Evolutionary conservation across 176 grass and related monocot species (phyloP).

Genomic region (Musa acuminata): DNA sequence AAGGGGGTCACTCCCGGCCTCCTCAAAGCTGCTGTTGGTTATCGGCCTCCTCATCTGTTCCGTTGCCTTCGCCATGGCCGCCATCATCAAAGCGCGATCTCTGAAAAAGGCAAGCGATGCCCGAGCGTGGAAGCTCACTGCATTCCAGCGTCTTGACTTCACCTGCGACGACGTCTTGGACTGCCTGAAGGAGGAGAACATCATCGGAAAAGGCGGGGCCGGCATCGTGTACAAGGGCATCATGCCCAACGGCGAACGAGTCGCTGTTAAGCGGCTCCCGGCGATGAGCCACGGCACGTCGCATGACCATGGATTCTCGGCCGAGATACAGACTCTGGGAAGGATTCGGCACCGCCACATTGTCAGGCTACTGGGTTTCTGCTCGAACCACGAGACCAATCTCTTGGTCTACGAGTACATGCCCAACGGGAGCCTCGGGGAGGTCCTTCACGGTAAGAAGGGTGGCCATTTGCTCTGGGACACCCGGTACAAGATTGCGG

Average conservation of each 20-base stretch:
- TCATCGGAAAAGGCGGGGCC: slow-evolving; percentile 91
- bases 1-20: slow-evolving; percentile 45
- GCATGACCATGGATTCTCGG: slow-evolving; percentile 92
- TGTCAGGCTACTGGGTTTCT: slow-evolving; percentile 79
- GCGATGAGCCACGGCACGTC: slow-evolving; percentile 66
- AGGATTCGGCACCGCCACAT: slow-evolving; percentile 93
- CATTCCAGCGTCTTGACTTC: slow-evolving; percentile 83
- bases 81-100: slow-evolving; percentile 67
- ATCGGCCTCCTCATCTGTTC: slow-evolving; percentile 61
- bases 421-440: slow-evolving; percentile 60
- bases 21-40: slow-evolving; percentile 74
- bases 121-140: slow-evolving; percentile 65
- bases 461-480: slow-evolving; percentile 87
- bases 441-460: slow-evolving; percentile 91
- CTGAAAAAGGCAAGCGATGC: slow-evolving; percentile 70
- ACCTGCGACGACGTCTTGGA: slow-evolving; percentile 65
- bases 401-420: slow-evolving; percentile 55
- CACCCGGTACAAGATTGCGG: slow-evolving; percentile 73
- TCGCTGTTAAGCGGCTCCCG: slow-evolving; percentile 79
- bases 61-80: slow-evolving; percentile 58
- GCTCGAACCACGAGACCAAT: slow-evolving; percentile 89
- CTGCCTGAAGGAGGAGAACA: slow-evolving; percentile 85
- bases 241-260: slow-evolving; percentile 75
- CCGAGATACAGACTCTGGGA: slow-evolving; percentile 94
- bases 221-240: slow-evolving; percentile 90